Percentiles rank a stretch among this genome's conserved stretches.
phyloP scores from a whole-genome alignment of 2,329 filamentous ascomycete genomes.

The Colletotrichum euphorbiae region DNA sequence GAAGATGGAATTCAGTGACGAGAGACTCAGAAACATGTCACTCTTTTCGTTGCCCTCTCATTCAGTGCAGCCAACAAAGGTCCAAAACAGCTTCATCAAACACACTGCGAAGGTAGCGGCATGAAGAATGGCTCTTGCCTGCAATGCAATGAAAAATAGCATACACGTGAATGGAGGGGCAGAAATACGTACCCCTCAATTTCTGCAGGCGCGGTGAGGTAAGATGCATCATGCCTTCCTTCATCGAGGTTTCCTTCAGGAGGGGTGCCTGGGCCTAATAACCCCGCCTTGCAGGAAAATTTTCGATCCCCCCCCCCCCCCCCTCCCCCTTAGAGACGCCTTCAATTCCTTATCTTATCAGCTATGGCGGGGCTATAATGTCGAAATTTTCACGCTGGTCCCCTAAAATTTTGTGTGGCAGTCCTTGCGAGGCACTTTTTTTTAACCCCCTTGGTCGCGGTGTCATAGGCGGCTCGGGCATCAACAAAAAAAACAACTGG shows the following conservation, averaged over 20 bases:
- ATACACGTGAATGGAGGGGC: constrained; percentile 38
- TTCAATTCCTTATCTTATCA: constrained; percentile 39
- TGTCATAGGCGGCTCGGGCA: constrained; percentile 36
- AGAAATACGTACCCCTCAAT: constrained; percentile 23
- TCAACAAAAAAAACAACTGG: constrained; percentile 34
- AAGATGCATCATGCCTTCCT: too few species aligned
- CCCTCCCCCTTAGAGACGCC: neutral
- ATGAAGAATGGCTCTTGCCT: constrained; percentile 8
- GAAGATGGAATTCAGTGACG: neutral
- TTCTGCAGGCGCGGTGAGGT: constrained; percentile 14
- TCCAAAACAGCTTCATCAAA: neutral
- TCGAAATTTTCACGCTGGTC: constrained; percentile 41
- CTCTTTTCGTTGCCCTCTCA: too few species aligned
- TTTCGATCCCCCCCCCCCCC: constrained; percentile 6
- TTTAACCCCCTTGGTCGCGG: neutral
- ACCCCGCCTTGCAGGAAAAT: constrained; percentile 39
- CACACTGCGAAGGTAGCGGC: neutral
- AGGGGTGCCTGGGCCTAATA: constrained; percentile 29
- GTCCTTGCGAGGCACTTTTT: constrained; percentile 12
- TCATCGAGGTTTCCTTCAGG: neutral
- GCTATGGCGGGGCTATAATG: constrained; percentile 31
- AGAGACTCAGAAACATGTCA: neutral
- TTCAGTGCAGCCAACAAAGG: too few species aligned
- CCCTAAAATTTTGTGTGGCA: constrained; percentile 37
- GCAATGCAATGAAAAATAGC: constrained; percentile 1